Evolutionary conservation across 2,329 filamentous ascomycete genomes (phyloP).

Genomic region (Ascocoryne sarcoides): DNA sequence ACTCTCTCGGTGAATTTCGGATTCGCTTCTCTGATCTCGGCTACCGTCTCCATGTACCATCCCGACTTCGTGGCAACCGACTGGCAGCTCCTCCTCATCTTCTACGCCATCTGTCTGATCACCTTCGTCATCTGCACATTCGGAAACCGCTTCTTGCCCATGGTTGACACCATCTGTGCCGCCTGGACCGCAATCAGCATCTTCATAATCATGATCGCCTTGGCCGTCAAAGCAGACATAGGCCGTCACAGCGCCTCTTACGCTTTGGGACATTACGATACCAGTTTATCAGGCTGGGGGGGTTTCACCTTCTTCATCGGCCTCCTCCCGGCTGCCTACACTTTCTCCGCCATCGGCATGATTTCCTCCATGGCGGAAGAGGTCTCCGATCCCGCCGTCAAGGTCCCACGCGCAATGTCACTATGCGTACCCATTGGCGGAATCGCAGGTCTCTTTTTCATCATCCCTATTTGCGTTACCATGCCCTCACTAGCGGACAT

Average conservation of each 20-base stretch:
- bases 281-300: conserved; percentile 46
- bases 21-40: conserved; percentile 45
- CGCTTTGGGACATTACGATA: conserved; percentile 49
- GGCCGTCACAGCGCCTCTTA: conserved; percentile 43
- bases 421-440: conserved; percentile 41
- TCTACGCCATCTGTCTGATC: conserved; percentile 57
- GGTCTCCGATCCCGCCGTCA: conserved; percentile 41
- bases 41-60: conserved; percentile 44
- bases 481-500: conserved; percentile 39
- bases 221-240: conserved; percentile 44
- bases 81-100: conserved; percentile 65
- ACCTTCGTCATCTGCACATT: conserved; percentile 58
- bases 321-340: conserved; percentile 48
- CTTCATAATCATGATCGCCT: conserved; percentile 45
- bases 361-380: conserved; percentile 55
- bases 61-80: conserved; percentile 41
- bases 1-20: conserved; percentile 78
- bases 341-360: conserved; percentile 53
- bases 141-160: conserved; percentile 57
- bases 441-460: conserved; percentile 41
- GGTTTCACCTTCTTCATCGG: conserved; percentile 55
- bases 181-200: conserved; percentile 47
- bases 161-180: conserved; percentile 50
- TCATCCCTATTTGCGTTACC: conserved; percentile 42
- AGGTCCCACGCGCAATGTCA: conserved; percentile 39